Evolutionary conservation across 116 monocot genomes (phyloP), one percentile per base, ranked within the genome.

Genomic region (Trichopus zeylanicus): DNA sequence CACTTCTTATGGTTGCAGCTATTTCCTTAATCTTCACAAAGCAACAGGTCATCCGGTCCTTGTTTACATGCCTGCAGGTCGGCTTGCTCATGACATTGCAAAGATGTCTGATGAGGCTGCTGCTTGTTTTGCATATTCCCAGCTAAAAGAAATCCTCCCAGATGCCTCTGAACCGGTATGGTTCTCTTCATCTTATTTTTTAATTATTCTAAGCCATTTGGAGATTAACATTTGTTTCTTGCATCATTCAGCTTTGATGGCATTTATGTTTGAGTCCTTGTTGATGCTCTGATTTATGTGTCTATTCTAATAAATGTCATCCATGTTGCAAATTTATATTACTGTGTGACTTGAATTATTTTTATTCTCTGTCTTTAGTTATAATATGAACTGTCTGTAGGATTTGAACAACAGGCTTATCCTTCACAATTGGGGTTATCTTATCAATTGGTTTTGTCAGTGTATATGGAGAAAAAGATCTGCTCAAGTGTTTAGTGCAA

Each of bases 1-100:
- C 60, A 84, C 73, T 61, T 64, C 91, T 35, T 87, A 97, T 70
- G 75, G 81, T 38, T 97, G 97, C 78, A 86, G 94, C 70, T 95
- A 95, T 74, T 95, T 95, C 70, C 86, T 97, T 63, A 97, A 97
- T 75, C 87, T 97, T 67, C 87, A 97, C 70, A 97, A 97, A 76
- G 90, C 87, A 51, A 91, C 97, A 9, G 97, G 91, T 53, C 81
- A 95, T 56, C 94, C 83, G 61, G 97, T 97, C 61, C 90, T 97
- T 68, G 91, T 97, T 70, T 97, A 97, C 62, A 97, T 97, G 97
- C 97, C 91, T 78, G 87, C 91, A 23, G 97, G 97, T 53, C 60
- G 64, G 59, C 86, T 97, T 31, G 97, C 97, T 21, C 62, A 69
- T 53, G 91, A 90, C 67, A 84, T 97, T 70, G 97, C 84, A 57